Evolutionary conservation across 345 rosid genomes (phyloP), one percentile per base, ranked within the genome.

Genomic region (Eucalyptus pauciflora): DNA sequence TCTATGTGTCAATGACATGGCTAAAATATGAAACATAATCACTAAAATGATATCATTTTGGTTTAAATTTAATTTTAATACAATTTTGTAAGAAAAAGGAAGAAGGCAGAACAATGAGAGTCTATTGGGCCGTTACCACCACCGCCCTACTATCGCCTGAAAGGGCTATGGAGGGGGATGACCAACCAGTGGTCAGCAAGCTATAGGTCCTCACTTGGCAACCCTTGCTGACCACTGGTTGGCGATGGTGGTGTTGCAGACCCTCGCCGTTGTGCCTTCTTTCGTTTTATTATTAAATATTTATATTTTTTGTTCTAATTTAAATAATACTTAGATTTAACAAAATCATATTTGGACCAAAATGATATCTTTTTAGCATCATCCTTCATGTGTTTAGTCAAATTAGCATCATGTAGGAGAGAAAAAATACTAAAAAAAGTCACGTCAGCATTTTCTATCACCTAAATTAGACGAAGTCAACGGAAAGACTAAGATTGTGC

Each of bases 211-310:
- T 52, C 58, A 52, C 58, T 18, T 52, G 58, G 24, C 2, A 0
- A 18, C 24, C 1, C 24, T 52, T 52, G 56, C 10, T 1, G 4
- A 1, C 58, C 0, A 52, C 10, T 52, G 0, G 58, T 52, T 0
- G 0, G 25, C 25, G 5, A 52, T 52, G 58, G 58, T 52, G 25
- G 58, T 52, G 58, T 52, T 52, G 58, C 4, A 18, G 25, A 10
- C 5, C 25, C 0, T 20, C 0, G 25, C 58, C 0, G 0, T 52
- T 52, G 25, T 18, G 62, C 62, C 29, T 56, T 56, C 62, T 56
- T 56, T 56, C 1, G 62, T 56, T 56, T 56, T 56, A 56, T 56
- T 8, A 8, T 9, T 9, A 22, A 56, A 22, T 4, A 9, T 22
- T 22, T 56, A 24, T 56, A n/a, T n/a, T 24, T 56, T 9, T 56